Base-by-base conservation (phyloP, 371 early-diverging fungal species). In the Circinella umbellata region DNA sequence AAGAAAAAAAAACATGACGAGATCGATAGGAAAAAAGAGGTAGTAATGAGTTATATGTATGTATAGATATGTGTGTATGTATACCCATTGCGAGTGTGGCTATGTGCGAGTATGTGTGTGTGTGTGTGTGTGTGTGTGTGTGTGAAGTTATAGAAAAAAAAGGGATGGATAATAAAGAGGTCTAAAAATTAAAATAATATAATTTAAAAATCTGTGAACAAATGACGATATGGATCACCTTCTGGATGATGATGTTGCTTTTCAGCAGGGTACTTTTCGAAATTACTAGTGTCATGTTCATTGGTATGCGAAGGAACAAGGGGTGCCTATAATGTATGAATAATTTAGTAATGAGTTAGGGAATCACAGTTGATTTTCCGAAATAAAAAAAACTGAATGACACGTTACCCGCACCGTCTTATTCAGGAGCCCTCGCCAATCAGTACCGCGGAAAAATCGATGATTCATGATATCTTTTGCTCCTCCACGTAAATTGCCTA, bases 371-470 rank as follows among this genome's bases (percentile, higher is more conserved):
- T 42, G 11, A 9, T 42, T 42, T 11, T 42, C 42, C 42, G 42
- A 42, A 9, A 6, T 42, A 42, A 9, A 42, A 42, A 42, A 42
- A 42, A 42, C 1, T 9, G 42, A 11, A 42, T 9, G 42, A 42
- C 51, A 51, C 51, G 5, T 76, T 79, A 87, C 87, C 74, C 77
- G 79, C 35, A 92, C 86, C 51, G 87, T 83, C 74, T 88, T 86
- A 61, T 90, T 85, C 39, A 91, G 63, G n/a, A 96, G 74, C 27
- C 86, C 91, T 48, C 89, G 82, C 95, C 95, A 97, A 73, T 95
- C 92, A 3, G 94, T 91, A 11, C 85, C 90, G 18, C 89, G 83
- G 77, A 97, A 95, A 93, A 95, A 96, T 65, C 92, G 87, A 80
- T 97, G 98, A 37, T 84, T 87, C 73, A 91, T 93, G 64, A 97